phyloP scores from a whole-genome alignment of 1,284 basidiomycete species.

The Cryptococcus maquisensis region DNA sequence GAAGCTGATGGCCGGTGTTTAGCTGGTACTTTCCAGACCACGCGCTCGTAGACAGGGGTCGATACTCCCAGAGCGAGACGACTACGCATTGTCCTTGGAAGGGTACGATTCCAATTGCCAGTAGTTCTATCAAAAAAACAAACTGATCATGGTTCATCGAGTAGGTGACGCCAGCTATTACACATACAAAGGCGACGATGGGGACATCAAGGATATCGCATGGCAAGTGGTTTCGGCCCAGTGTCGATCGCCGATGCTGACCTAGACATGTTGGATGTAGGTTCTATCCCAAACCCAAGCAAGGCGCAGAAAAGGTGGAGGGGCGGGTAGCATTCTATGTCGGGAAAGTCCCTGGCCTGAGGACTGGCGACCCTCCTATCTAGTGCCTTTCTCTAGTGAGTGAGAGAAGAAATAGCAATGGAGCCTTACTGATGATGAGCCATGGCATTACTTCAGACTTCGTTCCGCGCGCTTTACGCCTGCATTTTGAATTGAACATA shows the following conservation, averaged over 20 bases:
- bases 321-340: constrained; percentile 44
- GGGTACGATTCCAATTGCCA: constrained; percentile 21
- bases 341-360: constrained; percentile 31
- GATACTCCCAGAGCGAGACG: constrained; percentile 31
- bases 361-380: constrained; percentile 32
- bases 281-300: constrained; percentile 39
- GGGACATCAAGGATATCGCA: constrained; percentile 41
- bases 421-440: too few species aligned
- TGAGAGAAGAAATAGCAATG: too few species aligned
- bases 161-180: constrained; percentile 38
- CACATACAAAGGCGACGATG: constrained; percentile 36
- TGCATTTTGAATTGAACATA: too few species aligned
- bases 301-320: constrained; percentile 34
- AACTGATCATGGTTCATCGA: not conserved
- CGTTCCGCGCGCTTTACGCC: too few species aligned
- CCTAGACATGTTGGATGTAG: constrained; percentile 10
- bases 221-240: constrained; percentile 22
- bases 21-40: constrained; percentile 43
- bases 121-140: too few species aligned
- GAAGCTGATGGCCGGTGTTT: not conserved
- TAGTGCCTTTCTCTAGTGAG: not conserved
- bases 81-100: constrained; percentile 40
- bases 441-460: too few species aligned
- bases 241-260: not conserved
- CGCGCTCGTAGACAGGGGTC: constrained; percentile 29